Evolutionary conservation across 768 basidiomycete species (phyloP).

Genomic region (Rhodotorula babjevae): DNA sequence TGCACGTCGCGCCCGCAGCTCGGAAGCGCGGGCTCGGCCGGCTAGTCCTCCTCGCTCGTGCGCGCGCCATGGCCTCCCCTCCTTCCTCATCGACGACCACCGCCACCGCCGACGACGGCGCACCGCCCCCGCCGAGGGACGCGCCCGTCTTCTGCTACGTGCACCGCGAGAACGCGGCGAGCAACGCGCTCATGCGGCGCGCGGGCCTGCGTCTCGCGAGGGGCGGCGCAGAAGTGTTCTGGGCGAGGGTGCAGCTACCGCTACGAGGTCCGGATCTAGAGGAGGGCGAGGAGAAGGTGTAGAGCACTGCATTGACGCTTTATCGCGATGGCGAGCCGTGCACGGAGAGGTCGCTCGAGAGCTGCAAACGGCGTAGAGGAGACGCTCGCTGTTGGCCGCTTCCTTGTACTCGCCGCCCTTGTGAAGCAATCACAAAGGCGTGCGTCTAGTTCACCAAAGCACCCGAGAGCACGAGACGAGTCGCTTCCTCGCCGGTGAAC

Average conservation of each 20-base stretch:
- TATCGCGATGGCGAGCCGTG: too few species aligned
- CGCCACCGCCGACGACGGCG: background rate
- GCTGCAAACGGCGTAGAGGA: too few species aligned
- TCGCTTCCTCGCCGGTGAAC: too few species aligned
- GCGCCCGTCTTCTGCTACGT: slow-evolving; percentile 25
- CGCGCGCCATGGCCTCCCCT: background rate
- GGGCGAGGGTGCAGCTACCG: slow-evolving; percentile 14
- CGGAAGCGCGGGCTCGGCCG: slow-evolving; percentile 4
- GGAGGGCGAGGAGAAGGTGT: background rate
- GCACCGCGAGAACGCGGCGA: slow-evolving; percentile 61
- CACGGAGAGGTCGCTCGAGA: too few species aligned
- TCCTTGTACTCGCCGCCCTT: too few species aligned
- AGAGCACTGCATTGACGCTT: too few species aligned
- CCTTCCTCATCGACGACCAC: background rate
- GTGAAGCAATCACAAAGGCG: too few species aligned
- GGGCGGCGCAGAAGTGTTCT: slow-evolving; percentile 65
- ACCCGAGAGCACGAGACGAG: too few species aligned
- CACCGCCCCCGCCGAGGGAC: background rate
- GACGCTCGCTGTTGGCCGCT: too few species aligned
- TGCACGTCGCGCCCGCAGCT: slow-evolving; percentile 2
- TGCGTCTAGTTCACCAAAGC: too few species aligned
- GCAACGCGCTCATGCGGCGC: slow-evolving; percentile 80
- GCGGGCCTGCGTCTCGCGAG: slow-evolving; percentile 72
- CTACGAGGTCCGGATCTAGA: background rate
- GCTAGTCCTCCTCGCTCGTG: background rate